These are phyloP conservation scores for Cyphellophora europaea DNA, from an alignment of 2,329 filamentous ascomycete genomes.

Conservation along the genomic window DNA sequence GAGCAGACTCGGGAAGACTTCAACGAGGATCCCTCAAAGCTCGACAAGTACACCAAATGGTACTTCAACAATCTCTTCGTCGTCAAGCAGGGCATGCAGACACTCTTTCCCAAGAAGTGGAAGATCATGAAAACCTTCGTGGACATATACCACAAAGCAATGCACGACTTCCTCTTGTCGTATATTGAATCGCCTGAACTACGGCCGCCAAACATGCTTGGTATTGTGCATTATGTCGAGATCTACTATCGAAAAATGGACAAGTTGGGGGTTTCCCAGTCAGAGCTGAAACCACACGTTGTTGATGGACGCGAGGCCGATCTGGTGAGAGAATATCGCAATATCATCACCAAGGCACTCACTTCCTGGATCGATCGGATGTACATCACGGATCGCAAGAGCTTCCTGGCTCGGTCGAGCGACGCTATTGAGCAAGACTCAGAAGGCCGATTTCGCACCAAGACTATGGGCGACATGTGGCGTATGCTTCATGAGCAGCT, in stretches of 20 bases:
- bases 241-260: slow-evolving; percentile 96
- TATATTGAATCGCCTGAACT: slow-evolving; percentile 77
- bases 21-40: slow-evolving; percentile 66
- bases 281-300: slow-evolving; percentile 74
- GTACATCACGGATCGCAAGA: slow-evolving; percentile 68
- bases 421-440: slow-evolving; percentile 80
- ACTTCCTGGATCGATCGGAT: slow-evolving; percentile 98
- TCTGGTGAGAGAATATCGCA: slow-evolving; percentile 84
- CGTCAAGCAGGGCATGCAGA: slow-evolving; percentile 84
- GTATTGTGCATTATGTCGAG: slow-evolving; percentile 89
- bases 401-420: slow-evolving; percentile 67
- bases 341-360: slow-evolving; percentile 88
- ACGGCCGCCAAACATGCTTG: slow-evolving; percentile 78
- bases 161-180: slow-evolving; percentile 85
- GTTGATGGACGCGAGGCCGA: slow-evolving; percentile 86
- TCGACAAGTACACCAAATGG: slow-evolving; percentile 89
- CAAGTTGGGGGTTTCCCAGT: slow-evolving; percentile 70
- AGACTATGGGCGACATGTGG: slow-evolving; percentile 90
- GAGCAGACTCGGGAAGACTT: slow-evolving; percentile 64
- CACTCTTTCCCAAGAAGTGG: slow-evolving; percentile 92
- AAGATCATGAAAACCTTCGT: slow-evolving; percentile 86
- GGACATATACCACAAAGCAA: slow-evolving; percentile 81
- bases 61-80: slow-evolving; percentile 97
- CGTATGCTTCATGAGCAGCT: slow-evolving; percentile 94
- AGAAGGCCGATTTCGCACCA: slow-evolving; percentile 84